Evolutionary conservation across 1,284 basidiomycete genomes (phyloP).

Genomic region (Pseudozyma sp.): DNA sequence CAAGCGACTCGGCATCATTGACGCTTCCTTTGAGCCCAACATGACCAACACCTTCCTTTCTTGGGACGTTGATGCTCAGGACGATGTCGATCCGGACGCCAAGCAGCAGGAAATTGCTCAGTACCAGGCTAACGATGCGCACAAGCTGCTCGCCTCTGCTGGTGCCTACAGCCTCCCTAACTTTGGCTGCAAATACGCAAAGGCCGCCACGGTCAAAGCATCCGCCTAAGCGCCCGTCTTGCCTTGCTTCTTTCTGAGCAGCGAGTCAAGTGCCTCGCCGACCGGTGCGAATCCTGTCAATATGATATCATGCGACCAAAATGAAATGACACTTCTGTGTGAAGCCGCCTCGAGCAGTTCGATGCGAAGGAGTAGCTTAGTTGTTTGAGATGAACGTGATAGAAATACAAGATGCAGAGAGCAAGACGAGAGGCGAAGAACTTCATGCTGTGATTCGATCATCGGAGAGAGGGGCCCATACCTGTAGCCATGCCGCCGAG

Average conservation of each 20-base stretch:
- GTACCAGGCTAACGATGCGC: constrained; percentile 54
- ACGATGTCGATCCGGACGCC: constrained; percentile 47
- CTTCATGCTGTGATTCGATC: neutral
- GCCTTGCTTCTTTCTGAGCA: neutral
- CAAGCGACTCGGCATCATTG: constrained; percentile 69
- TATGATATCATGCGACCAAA: neutral
- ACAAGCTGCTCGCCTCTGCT: constrained; percentile 29
- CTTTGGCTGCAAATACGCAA: constrained; percentile 36
- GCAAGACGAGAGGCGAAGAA: neutral
- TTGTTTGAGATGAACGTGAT: constrained; percentile 24
- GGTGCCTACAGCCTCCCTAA: constrained; percentile 10
- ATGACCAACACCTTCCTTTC: constrained; percentile 68
- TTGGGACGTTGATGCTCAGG: constrained; percentile 51
- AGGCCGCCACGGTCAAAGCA: constrained; percentile 10
- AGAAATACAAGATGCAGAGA: constrained; percentile 6
- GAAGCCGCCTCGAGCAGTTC: no score
- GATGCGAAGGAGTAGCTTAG: neutral
- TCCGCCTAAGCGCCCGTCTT: constrained; percentile 11
- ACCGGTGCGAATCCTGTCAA: no score
- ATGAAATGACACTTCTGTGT: neutral
- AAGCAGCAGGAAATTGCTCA: constrained; percentile 57
- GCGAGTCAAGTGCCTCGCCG: no score
- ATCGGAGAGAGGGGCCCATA: constrained; percentile 33
- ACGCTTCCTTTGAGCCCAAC: constrained; percentile 67
- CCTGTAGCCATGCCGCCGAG: constrained; percentile 17